phyloP scores from a whole-genome alignment of 1,284 basidiomycete species.

The Phylloporus sp. region DNA sequence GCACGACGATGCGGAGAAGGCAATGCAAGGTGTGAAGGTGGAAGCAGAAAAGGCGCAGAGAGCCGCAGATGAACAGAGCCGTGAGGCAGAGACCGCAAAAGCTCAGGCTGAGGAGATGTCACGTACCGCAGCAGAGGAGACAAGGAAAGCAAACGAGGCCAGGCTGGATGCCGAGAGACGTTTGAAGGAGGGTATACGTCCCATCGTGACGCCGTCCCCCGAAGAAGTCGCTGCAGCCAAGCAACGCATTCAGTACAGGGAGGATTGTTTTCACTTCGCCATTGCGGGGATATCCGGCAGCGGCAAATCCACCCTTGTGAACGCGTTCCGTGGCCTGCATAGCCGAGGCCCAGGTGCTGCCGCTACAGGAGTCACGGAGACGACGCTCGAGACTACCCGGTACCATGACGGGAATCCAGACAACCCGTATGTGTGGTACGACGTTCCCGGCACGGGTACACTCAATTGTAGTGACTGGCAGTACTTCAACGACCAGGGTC shows the following conservation, averaged over 20 bases:
- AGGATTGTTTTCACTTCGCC: slow-evolving; percentile 21
- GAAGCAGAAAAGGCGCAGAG: slow-evolving; percentile 23
- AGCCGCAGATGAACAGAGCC: slow-evolving; percentile 23
- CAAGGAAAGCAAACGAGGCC: slow-evolving; percentile 6
- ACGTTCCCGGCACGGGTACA: slow-evolving; percentile 27
- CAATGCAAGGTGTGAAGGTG: slow-evolving; percentile 13
- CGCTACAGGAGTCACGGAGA: slow-evolving; percentile 24
- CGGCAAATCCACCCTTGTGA: slow-evolving; percentile 29
- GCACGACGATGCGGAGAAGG: slow-evolving; percentile 24
- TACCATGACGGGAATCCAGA: slow-evolving; percentile 24
- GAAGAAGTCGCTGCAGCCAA: slow-evolving; percentile 18
- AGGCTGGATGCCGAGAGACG: slow-evolving; percentile 24
- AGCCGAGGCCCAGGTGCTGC: slow-evolving; percentile 18
- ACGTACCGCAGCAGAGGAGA: slow-evolving; percentile 20
- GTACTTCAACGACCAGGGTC: slow-evolving; percentile 30
- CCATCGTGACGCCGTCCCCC: slow-evolving; percentile 21
- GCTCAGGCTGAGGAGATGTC: slow-evolving; percentile 19
- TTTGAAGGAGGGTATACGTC: slow-evolving; percentile 27
- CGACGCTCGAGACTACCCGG: slow-evolving; percentile 16
- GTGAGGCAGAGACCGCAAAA: slow-evolving; percentile 18
- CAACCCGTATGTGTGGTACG: slow-evolving; percentile 26
- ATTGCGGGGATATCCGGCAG: slow-evolving; percentile 25
- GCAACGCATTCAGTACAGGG: slow-evolving; percentile 16
- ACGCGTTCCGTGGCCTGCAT: slow-evolving; percentile 24
- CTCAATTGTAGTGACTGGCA: slow-evolving; percentile 27